Evolutionary conservation across 169 alveolate genomes (phyloP), one percentile per base, ranked within the genome.

Genomic region (Eimeria praecox): DNA sequence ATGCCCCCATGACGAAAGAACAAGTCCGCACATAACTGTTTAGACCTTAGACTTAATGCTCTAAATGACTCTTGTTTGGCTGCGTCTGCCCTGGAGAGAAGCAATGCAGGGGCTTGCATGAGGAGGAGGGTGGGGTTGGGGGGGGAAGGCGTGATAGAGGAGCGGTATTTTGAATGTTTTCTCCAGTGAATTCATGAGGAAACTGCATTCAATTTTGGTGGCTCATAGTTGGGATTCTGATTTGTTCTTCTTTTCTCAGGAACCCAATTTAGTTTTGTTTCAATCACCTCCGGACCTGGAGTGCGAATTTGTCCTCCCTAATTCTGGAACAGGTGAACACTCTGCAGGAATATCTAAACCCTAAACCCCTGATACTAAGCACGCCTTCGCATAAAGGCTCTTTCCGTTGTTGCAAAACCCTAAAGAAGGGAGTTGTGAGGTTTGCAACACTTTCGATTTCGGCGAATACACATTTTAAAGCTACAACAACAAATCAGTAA

Each of bases 1-100:
- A 97, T 52, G 77, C 66, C 44, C 98, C 98, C 18, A 59, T 97
- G 75, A 64, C 96, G 20, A 38, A 20, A 35, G 75, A 82, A 12
- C 90, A 94, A 88, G 92, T 94, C 42, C 38, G 94, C 59, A 42
- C 88, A 5, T 9, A 59, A 59, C 8, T 5, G 2, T 12, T 20
- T 59, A 20, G 0, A 18, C 30, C n/a, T 59, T 5, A 1, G n/a
- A n/a, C n/a, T n/a, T n/a, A n/a, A n/a, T n/a, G n/a, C n/a, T n/a
- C n/a, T n/a, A n/a, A n/a, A n/a, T n/a, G n/a, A n/a, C n/a, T n/a
- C n/a, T n/a, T n/a, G n/a, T n/a, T n/a, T n/a, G n/a, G n/a, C n/a
- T n/a, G n/a, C n/a, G n/a, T n/a, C n/a, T n/a, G n/a, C n/a, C n/a
- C n/a, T n/a, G n/a, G n/a, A n/a, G n/a, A n/a, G n/a, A n/a, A n/a